A percentile compares a stretch with the other conserved stretches of the same genome.
phyloP scores from a whole-genome alignment of 352 stramenopile genomes.

The Salisapilia sapeloensis region DNA sequence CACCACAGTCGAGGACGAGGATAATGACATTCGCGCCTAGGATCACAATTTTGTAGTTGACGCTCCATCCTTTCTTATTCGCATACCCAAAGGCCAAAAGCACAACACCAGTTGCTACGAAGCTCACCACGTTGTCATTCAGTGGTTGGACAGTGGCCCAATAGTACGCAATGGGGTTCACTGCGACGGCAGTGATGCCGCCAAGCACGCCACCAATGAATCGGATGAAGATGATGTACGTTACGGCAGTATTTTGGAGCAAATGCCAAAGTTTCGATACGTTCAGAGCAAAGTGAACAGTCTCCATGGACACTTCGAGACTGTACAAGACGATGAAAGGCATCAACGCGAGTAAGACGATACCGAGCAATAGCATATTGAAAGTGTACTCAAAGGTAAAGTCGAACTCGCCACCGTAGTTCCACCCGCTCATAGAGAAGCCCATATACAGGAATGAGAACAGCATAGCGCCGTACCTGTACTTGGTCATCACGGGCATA shows the following conservation, averaged over 20 bases:
- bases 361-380: constrained; percentile 21
- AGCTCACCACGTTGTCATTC: constrained; percentile 34
- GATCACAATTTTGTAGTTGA: constrained; percentile 22
- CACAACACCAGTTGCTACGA: constrained; percentile 15
- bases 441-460: constrained; percentile 33
- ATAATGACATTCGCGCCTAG: constrained; percentile 11
- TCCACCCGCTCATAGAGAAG: constrained; percentile 28
- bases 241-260: constrained; percentile 15
- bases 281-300: constrained; percentile 9
- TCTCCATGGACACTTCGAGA: constrained; percentile 3
- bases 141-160: constrained; percentile 29
- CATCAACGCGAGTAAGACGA: constrained; percentile 10
- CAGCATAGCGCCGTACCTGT: constrained; percentile 15
- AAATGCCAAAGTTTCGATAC: constrained; percentile 13
- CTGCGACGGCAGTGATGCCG: constrained; percentile 17
- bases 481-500: constrained; percentile 14
- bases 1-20: constrained; percentile 17
- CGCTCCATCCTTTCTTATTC: constrained; percentile 16
- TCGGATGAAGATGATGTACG: constrained; percentile 17
- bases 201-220: constrained; percentile 20
- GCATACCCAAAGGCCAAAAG: constrained; percentile 11
- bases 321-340: constrained; percentile 6
- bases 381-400: constrained; percentile 27
- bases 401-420: constrained; percentile 41
- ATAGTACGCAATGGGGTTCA: constrained; percentile 24